Evolutionary conservation across 2,329 filamentous ascomycete genomes (phyloP).

Genomic region (Cladosporium halotolerans): DNA sequence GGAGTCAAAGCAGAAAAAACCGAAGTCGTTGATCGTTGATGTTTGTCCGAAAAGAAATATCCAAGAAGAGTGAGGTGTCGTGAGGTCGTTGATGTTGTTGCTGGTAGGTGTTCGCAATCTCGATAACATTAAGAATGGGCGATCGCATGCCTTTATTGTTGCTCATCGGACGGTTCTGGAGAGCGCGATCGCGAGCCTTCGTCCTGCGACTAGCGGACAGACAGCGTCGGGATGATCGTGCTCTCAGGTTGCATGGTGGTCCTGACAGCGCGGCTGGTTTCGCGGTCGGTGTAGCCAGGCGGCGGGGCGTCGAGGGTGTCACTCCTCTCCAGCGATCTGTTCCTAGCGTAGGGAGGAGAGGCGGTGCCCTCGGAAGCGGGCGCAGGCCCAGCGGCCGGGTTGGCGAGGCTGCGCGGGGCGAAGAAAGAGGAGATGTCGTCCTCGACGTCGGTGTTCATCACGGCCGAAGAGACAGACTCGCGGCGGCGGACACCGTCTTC

Average conservation of each 20-base stretch:
- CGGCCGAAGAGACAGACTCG: constrained; percentile 5
- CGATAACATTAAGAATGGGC: no score
- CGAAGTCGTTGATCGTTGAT: no score
- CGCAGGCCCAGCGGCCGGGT: neutral
- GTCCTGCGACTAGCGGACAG: neutral
- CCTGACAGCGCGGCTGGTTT: neutral
- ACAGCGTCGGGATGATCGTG: neutral
- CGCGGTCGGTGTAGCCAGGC: constrained; percentile 5
- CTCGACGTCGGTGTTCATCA: constrained; percentile 9
- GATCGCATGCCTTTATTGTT: neutral
- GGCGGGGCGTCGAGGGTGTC: constrained; percentile 5
- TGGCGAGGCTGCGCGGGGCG: constrained; percentile 5
- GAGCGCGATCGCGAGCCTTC: neutral
- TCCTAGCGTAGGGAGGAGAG: neutral
- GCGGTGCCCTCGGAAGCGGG: neutral
- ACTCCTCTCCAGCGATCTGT: neutral
- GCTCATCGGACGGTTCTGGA: neutral
- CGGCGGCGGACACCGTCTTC: constrained; percentile 8
- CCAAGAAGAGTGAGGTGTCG: no score
- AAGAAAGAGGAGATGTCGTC: constrained; percentile 9
- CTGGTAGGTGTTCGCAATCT: no score
- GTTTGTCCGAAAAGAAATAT: no score
- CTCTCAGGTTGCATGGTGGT: neutral
- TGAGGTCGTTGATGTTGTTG: no score
- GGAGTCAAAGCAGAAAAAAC: no score